A percentile compares a stretch with the other conserved stretches of the same genome.
These are phyloP conservation scores for Senna siamea DNA, from an alignment of 306 rosid genomes.

Conservation along the genomic window DNA sequence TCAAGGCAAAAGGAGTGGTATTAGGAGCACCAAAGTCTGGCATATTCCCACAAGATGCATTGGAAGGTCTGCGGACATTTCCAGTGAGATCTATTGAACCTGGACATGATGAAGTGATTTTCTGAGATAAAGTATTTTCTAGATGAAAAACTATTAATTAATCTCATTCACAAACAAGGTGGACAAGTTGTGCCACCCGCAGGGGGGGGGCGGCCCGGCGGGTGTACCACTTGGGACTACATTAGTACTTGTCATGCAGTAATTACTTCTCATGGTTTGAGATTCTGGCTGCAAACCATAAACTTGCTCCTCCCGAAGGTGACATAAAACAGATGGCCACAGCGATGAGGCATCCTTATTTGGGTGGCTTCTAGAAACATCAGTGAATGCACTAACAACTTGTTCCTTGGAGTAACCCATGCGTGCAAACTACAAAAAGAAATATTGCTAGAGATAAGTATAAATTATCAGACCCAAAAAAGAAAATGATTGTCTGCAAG, in stretches of 20 bases:
- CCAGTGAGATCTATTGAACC: conserved; percentile 52
- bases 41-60: conserved; percentile 47
- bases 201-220: conserved; percentile 9
- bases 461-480: conserved; percentile 12
- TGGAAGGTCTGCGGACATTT: conserved; percentile 40
- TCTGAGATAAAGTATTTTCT: conserved; percentile 19
- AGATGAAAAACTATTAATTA: background rate
- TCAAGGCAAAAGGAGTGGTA: conserved; percentile 45
- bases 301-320: conserved; percentile 73
- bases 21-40: conserved; percentile 41
- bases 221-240: conserved; percentile 41
- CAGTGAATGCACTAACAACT: conserved; percentile 56
- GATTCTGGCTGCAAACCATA: conserved; percentile 58
- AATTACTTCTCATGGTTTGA: conserved; percentile 40
- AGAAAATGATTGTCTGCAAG: background rate
- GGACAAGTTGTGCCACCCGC: background rate
- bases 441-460: conserved; percentile 6
- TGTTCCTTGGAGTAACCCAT: conserved; percentile 90
- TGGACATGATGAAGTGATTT: conserved; percentile 43
- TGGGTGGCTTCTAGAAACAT: conserved; percentile 59
- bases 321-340: conserved; percentile 88
- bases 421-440: conserved; percentile 57
- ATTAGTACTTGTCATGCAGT: conserved; percentile 23
- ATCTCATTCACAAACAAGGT: conserved; percentile 10
- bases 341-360: conserved; percentile 64